Evolutionary conservation across 495 filamentous ascomycete species (phyloP), one percentile per base, ranked within the genome.

Genomic region (Aspergillus carlsbadensis): DNA sequence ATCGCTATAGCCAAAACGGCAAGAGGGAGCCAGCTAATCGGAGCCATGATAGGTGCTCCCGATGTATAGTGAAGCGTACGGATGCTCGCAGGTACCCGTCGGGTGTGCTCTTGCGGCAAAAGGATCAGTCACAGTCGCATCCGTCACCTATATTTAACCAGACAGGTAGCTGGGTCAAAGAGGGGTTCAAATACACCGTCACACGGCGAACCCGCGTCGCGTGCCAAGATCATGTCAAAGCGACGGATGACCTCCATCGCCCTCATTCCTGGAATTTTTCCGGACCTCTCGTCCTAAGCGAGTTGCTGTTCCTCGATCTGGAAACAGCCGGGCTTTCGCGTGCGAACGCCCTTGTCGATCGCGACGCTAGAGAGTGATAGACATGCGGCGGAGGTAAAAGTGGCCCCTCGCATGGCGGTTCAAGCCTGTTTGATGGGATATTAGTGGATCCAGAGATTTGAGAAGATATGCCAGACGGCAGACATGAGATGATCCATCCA

Each of bases 181-280:
- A 26, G 34, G 47, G 47, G 34, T 50, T 24, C 14, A 39, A 37
- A 50, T 50, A 50, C 13, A 14, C 20, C 46, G 18, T 4, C 10
- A 10, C 20, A 39, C 14, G 24, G 13, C 14, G 33, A 14, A 22
- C 29, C 2, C 18, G 34, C 37, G 47, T 22, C 34, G 18, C 47
- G 47, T 50, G 47, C 47, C 14, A 35, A 21, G 33, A 33, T 49
- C 46, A 49, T 49, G 8, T 15, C 21, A 3, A 11, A 10, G 6
- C 11, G 18, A 11, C 43, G 45, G 45, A 31, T 22, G 29, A 34
- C 35, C 29, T 34, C 17, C 17, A 36, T 11, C 20, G 26, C n/a
- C 33, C 29, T 24, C 20, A 47, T 47, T 47, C 44, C 44, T 47
- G 26, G 44, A 36, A 49, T 35, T 49, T 49, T 10, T 49, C 42